Percentiles rank a stretch among this genome's conserved stretches.
These are phyloP conservation scores for Nigrospora oryzae DNA, from an alignment of 2,329 filamentous ascomycete genomes.

Conservation along the genomic window DNA sequence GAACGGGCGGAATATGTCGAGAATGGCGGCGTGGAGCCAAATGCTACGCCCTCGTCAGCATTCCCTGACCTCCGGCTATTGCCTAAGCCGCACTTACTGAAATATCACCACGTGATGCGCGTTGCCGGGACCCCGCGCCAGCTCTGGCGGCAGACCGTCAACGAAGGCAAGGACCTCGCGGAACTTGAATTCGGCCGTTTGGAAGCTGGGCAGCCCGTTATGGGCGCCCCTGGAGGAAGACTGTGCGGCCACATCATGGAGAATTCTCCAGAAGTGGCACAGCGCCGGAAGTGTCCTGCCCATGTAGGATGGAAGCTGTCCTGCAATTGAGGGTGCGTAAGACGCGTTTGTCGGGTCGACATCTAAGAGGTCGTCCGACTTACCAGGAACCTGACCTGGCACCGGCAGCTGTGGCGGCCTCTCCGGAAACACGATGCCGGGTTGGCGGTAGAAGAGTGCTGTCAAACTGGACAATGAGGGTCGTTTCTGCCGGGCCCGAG, in stretches of 20 bases:
- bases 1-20: conserved; percentile 26
- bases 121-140: conserved; percentile 15
- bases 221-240: conserved; percentile 15
- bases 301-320: conserved; percentile 4
- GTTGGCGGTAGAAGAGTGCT: conserved; percentile 23
- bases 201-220: conserved; percentile 6
- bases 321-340: neutral
- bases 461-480: conserved; percentile 15
- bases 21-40: conserved; percentile 28
- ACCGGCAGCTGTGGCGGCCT: conserved; percentile 15
- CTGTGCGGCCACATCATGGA: conserved; percentile 18
- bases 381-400: conserved; percentile 4
- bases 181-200: conserved; percentile 26
- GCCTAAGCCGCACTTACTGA: conserved; percentile 19
- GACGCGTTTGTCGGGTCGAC: conserved; percentile 6
- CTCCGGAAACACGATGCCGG: conserved; percentile 14
- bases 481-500: neutral
- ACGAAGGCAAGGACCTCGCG: conserved; percentile 29
- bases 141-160: conserved; percentile 17
- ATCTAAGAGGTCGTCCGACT: neutral
- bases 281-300: conserved; percentile 19
- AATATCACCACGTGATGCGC: conserved; percentile 26
- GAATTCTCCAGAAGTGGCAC: conserved; percentile 28
- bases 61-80: neutral
- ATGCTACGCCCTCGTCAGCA: conserved; percentile 19